Conservation (phyloP, 148 eudicot species). For the Rhododendron mucronatum region DNA sequence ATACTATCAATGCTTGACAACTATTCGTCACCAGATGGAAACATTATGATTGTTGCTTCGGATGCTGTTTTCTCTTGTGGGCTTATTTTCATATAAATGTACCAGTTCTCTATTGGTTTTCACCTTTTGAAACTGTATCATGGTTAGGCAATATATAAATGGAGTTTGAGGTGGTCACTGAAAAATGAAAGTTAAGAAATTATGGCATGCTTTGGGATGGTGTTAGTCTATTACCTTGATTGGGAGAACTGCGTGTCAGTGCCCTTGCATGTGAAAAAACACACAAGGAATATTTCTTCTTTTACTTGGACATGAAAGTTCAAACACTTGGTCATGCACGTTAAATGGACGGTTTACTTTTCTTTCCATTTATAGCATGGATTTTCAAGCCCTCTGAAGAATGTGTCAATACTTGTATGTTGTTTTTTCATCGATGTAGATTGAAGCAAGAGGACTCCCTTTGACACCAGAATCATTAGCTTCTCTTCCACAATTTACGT, state of each 20-base stretch:
- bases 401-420: background rate
- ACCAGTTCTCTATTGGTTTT: background rate
- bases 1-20: background rate
- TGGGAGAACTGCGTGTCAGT: background rate
- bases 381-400: background rate
- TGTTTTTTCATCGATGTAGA: constrained; percentile 30
- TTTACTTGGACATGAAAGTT: background rate
- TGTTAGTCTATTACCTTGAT: background rate
- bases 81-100: background rate
- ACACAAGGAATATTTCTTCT: background rate
- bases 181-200: background rate
- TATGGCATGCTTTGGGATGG: background rate
- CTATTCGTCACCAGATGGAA: background rate
- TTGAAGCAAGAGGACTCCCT: constrained; percentile 88
- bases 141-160: background rate
- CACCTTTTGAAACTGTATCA: background rate
- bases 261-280: background rate
- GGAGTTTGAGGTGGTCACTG: background rate
- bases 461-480: constrained; percentile 75
- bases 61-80: background rate
- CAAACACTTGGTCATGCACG: background rate
- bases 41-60: background rate
- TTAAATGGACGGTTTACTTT: background rate
- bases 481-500: constrained; percentile 67
- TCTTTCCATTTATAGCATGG: background rate